A percentile compares a stretch with the other conserved stretches of the same genome.
Conservation (phyloP, 2,329 filamentous ascomycete genomes). For the Fusarium mangiferae region DNA sequence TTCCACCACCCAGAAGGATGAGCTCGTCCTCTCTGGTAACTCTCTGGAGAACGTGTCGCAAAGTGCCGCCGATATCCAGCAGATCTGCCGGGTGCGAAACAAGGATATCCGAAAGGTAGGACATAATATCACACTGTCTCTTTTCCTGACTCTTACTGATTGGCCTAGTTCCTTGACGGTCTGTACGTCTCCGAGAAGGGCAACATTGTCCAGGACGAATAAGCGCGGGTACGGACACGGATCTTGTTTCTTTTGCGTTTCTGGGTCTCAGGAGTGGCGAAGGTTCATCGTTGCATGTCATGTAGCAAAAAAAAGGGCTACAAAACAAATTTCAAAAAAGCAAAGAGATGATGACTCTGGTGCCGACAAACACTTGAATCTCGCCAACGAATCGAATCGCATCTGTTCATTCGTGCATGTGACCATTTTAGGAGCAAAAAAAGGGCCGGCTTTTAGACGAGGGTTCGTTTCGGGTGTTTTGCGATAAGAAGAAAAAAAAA, state of each 20-base stretch:
- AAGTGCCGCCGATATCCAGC: constrained; percentile 98
- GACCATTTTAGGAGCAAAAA: constrained; percentile 34
- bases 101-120: constrained; percentile 99
- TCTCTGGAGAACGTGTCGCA: constrained; percentile 97
- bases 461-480: constrained; percentile 32
- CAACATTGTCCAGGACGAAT: constrained; percentile 87
- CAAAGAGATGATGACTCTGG: constrained; percentile 50
- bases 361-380: constrained; percentile 37
- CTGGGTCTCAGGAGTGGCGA: constrained; percentile 71
- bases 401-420: constrained; percentile 22
- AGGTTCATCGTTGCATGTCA: constrained; percentile 71
- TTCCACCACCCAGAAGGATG: constrained; percentile 96
- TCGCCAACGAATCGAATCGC: constrained; percentile 11
- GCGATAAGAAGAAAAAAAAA: constrained; percentile 35
- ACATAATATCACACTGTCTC: not conserved
- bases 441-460: constrained; percentile 36
- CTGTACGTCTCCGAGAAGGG: constrained; percentile 99
- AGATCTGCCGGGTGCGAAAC: constrained; percentile 99
- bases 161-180: constrained; percentile 93
- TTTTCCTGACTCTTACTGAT: constrained; percentile 36
- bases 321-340: constrained; percentile 54
- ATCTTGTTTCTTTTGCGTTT: constrained; percentile 67
- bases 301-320: constrained; percentile 62
- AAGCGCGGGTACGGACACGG: constrained; percentile 54
- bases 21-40: constrained; percentile 93